Evolutionary conservation across 257 asterid genomes (phyloP).

Genomic region (Perilla frutescens): DNA sequence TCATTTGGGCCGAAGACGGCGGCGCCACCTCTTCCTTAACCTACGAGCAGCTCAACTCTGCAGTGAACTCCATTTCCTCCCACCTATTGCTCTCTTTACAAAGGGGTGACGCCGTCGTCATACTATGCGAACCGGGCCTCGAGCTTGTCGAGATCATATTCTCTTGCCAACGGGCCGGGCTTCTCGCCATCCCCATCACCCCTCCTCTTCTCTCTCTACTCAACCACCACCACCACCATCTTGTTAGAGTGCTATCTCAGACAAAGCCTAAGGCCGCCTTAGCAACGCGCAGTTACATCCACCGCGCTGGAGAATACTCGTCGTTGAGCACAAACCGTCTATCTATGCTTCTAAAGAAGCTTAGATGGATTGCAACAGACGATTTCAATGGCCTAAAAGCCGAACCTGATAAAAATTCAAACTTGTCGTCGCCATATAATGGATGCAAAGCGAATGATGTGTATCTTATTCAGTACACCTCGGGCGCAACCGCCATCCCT

Average conservation of each 20-base stretch:
- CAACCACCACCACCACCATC: conserved; percentile 48
- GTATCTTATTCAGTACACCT: conserved; percentile 82
- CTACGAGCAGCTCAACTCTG: conserved; percentile 54
- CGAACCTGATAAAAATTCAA: too few relatives aligned
- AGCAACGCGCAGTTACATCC: conserved; percentile 50
- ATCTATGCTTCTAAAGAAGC: conserved; percentile 36
- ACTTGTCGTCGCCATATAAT: conserved; percentile 31
- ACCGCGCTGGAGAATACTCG: conserved; percentile 40
- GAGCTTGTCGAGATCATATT: conserved; percentile 65
- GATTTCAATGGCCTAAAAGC: conserved; percentile 32
- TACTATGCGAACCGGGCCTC: conserved; percentile 69
- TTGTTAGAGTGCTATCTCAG: conserved; percentile 67
- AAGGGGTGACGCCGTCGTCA: conserved; percentile 59
- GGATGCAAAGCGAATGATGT: conserved; percentile 67
- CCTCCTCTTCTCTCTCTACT: conserved; percentile 61
- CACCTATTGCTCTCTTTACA: conserved; percentile 41
- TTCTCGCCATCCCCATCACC: conserved; percentile 54
- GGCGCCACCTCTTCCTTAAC: conserved; percentile 47
- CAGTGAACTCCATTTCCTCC: conserved; percentile 56
- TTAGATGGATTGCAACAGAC: conserved; percentile 60
- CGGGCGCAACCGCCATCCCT: conserved; percentile 80
- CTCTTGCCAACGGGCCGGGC: conserved; percentile 79
- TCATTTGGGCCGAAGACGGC: conserved; percentile 64
- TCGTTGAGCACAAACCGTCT: conserved; percentile 37
- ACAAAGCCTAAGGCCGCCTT: conserved; percentile 77